Conservation (phyloP, 2,329 filamentous ascomycete species). For the Penicillium sp. region DNA sequence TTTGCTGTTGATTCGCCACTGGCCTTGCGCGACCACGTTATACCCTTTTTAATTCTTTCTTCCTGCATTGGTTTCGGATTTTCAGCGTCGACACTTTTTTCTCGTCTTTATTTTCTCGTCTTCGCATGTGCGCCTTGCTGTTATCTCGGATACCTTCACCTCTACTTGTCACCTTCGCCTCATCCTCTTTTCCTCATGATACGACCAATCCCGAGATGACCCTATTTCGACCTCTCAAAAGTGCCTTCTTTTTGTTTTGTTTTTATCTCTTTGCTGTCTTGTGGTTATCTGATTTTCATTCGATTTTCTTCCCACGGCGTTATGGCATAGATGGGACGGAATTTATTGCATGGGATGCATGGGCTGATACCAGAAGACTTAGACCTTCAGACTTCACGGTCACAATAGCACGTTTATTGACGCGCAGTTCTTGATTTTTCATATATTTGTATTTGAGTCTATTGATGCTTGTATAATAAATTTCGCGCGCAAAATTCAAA, state of each 20-base stretch:
- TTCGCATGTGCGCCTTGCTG: constrained; percentile 14
- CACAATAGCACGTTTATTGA: constrained; percentile 26
- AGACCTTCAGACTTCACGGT: constrained; percentile 45
- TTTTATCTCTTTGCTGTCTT: neutral
- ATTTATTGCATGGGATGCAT: constrained; percentile 38
- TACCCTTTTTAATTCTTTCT: constrained; percentile 34
- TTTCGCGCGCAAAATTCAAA: constrained; percentile 5
- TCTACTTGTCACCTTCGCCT: neutral
- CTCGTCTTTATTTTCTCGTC: constrained; percentile 13
- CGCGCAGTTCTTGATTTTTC: constrained; percentile 1
- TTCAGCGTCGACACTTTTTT: constrained; percentile 27
- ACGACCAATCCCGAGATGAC: constrained; percentile 11
- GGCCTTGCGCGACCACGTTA: constrained; percentile 29
- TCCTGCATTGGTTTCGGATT: constrained; percentile 32
- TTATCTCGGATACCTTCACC: constrained; percentile 19
- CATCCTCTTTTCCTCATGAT: neutral
- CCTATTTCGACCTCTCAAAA: constrained; percentile 22
- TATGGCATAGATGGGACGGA: constrained; percentile 44
- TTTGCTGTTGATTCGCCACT: constrained; percentile 22
- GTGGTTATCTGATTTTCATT: constrained; percentile 19
- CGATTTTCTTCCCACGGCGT: constrained; percentile 34
- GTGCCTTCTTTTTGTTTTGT: constrained; percentile 24
- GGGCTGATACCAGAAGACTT: constrained; percentile 46
- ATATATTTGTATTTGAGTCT: constrained; percentile 9
- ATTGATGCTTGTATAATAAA: constrained; percentile 26